A percentile compares a stretch with the other conserved stretches of the same genome.
These are phyloP conservation scores for Gentiana straminea DNA, from an alignment of 257 asterid genomes.

Conservation along the genomic window DNA sequence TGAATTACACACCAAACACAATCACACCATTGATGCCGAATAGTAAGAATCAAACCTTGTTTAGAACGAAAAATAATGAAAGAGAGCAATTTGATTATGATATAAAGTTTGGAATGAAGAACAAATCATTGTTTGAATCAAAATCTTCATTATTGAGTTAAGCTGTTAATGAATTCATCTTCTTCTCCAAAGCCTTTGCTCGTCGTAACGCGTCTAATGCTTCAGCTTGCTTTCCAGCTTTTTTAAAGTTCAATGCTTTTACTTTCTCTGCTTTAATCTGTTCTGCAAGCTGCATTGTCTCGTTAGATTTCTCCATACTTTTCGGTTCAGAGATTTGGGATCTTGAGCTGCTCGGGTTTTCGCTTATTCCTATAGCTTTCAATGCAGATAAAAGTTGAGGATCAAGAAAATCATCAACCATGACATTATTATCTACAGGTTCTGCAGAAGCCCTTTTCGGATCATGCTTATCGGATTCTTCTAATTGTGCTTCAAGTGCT, in stretches of 20 bases:
- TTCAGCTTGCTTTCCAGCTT: constrained; percentile 81
- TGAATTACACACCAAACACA: too few relatives aligned
- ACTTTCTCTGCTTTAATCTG: constrained; percentile 65
- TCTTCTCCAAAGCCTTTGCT: constrained; percentile 73
- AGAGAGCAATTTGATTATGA: too few relatives aligned
- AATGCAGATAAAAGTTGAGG: constrained; percentile 83
- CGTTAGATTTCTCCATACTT: constrained; percentile 17
- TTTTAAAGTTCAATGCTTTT: constrained; percentile 72
- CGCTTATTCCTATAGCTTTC: constrained; percentile 61
- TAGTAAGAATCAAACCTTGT: too few relatives aligned
- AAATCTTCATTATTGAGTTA: too few relatives aligned
- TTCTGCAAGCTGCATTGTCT: constrained; percentile 49
- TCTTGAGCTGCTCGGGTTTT: constrained; percentile 15
- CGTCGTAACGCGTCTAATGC: constrained; percentile 69
- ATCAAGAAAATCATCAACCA: constrained; percentile 76
- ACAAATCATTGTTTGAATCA: too few relatives aligned
- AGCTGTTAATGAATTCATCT: constrained; percentile 49
- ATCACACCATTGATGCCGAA: too few relatives aligned
- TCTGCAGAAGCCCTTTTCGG: constrained; percentile 17
- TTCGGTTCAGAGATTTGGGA: constrained; percentile 24
- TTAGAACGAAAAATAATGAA: too few relatives aligned
- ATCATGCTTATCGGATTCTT: constrained; percentile 38
- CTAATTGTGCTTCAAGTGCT: constrained; percentile 61
- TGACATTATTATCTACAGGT: constrained; percentile 36
- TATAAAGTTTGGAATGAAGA: too few relatives aligned